A percentile compares a stretch with the other conserved stretches of the same genome.
phyloP scores from a whole-genome alignment of 2,329 filamentous ascomycete genomes.

The Zymoseptoria brevis region DNA sequence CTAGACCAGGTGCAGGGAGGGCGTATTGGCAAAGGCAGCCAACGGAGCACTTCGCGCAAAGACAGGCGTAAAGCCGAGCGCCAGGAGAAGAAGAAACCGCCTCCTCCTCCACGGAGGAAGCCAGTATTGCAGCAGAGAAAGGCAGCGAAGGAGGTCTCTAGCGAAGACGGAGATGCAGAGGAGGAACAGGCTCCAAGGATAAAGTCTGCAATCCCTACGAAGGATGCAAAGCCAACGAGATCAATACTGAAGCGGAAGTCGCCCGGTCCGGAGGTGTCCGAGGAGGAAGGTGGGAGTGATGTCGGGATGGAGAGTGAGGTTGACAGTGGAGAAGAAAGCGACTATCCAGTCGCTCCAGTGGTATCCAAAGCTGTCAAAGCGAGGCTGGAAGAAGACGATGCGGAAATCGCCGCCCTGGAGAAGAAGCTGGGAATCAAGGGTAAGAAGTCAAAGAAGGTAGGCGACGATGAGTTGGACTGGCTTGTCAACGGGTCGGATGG shows the following conservation, averaged over 20 bases:
- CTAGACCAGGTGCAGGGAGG: conserved; percentile 34
- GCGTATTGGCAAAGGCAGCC: conserved; percentile 15
- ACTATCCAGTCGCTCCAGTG: conserved; percentile 8
- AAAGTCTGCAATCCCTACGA: not conserved
- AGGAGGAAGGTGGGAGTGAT: conserved; percentile 30
- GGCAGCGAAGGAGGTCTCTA: not conserved
- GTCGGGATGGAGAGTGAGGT: conserved; percentile 9
- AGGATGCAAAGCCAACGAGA: conserved; percentile 4
- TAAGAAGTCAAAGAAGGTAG: conserved; percentile 62
- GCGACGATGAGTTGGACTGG: conserved; percentile 77
- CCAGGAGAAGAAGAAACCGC: conserved; percentile 48
- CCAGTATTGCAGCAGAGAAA: not conserved
- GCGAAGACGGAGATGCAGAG: not conserved
- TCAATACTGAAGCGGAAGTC: conserved; percentile 6
- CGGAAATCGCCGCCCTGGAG: conserved; percentile 79
- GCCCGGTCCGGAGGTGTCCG: conserved; percentile 25
- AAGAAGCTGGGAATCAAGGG: conserved; percentile 77
- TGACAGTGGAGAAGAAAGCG: conserved; percentile 10
- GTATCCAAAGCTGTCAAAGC: conserved; percentile 28
- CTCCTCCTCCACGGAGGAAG: conserved; percentile 5
- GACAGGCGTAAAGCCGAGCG: conserved; percentile 57
- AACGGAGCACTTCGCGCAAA: conserved; percentile 23
- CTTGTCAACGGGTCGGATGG: conserved; percentile 54
- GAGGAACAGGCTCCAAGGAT: not conserved
- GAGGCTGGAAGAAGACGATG: conserved; percentile 70